Conservation (phyloP, 129 eudicot genomes). For the Cynara cardunculus region DNA sequence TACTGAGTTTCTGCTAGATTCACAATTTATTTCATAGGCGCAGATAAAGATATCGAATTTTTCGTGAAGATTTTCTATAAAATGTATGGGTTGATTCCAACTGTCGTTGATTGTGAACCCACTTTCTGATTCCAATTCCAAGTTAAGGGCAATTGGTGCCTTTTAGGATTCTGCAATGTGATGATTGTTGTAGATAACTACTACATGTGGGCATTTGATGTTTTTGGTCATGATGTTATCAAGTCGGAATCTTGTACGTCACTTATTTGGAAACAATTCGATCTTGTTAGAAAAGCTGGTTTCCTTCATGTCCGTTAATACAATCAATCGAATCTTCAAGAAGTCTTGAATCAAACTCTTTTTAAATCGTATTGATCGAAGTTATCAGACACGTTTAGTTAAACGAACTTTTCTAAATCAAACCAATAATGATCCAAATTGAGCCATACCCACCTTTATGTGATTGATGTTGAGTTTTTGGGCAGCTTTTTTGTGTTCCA, state of each 20-base stretch:
- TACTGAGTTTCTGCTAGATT: background rate
- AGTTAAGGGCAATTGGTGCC: conserved; percentile 20
- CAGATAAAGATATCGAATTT: conserved; percentile 11
- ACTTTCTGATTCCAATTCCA: conserved; percentile 19
- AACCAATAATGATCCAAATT: background rate
- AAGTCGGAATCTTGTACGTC: background rate
- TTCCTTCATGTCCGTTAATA: background rate
- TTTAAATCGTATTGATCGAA: too few species aligned
- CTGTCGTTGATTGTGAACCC: conserved; percentile 12
- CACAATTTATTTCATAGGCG: conserved; percentile 1
- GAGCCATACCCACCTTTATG: background rate
- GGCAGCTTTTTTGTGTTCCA: background rate
- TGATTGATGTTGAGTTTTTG: background rate
- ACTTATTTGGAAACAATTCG: background rate
- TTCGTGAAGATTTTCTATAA: conserved; percentile 4
- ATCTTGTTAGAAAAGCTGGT: background rate
- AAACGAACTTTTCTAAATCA: too few species aligned
- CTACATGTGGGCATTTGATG: background rate
- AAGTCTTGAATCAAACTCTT: background rate
- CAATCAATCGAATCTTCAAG: background rate
- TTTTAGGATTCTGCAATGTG: background rate
- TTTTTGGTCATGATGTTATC: background rate
- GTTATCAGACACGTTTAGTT: too few species aligned
- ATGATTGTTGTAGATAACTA: background rate
- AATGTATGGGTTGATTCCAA: conserved; percentile 11